These are phyloP conservation scores for Lactarius tabidus DNA, from an alignment of 768 basidiomycete species.

Conservation along the genomic window DNA sequence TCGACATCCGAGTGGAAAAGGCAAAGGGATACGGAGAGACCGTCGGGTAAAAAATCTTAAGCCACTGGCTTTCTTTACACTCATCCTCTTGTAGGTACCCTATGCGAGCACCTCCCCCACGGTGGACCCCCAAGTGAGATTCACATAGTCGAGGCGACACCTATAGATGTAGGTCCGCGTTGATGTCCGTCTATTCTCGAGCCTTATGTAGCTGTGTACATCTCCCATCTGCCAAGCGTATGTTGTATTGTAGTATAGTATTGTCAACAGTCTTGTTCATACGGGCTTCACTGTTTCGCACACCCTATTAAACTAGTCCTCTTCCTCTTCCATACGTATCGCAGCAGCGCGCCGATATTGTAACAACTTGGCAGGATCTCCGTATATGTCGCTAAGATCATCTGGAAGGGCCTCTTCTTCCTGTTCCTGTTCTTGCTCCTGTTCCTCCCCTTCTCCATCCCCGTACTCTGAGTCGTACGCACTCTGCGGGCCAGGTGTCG, in stretches of 20 bases:
- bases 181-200: slow-evolving; percentile 1
- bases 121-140: slow-evolving; percentile 28
- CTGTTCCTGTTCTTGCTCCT: slow-evolving; percentile 24
- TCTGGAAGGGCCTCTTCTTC: slow-evolving; percentile 17
- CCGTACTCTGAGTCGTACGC: slow-evolving; percentile 22
- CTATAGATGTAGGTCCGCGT: not conserved
- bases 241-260: slow-evolving; percentile 13
- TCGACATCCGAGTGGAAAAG: slow-evolving; percentile 84
- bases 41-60: slow-evolving; percentile 53
- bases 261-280: not conserved
- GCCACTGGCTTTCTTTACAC: not conserved
- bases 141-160: not conserved
- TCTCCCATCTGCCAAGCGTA: not conserved
- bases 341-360: slow-evolving; percentile 21
- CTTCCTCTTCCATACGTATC: slow-evolving; percentile 25
- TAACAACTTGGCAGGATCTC: slow-evolving; percentile 18
- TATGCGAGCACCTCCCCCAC: slow-evolving; percentile 32
- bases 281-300: not conserved
- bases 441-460: slow-evolving; percentile 11
- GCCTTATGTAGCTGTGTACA: slow-evolving; percentile 16
- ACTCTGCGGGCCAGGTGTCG: slow-evolving; percentile 23
- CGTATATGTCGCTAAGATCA: slow-evolving; percentile 17
- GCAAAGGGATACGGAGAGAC: slow-evolving; percentile 80
- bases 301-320: slow-evolving; percentile 10
- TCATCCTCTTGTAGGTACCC: slow-evolving; percentile 26